Conservation (phyloP, 139 green algal species). For the Nannochloris sp. region DNA sequence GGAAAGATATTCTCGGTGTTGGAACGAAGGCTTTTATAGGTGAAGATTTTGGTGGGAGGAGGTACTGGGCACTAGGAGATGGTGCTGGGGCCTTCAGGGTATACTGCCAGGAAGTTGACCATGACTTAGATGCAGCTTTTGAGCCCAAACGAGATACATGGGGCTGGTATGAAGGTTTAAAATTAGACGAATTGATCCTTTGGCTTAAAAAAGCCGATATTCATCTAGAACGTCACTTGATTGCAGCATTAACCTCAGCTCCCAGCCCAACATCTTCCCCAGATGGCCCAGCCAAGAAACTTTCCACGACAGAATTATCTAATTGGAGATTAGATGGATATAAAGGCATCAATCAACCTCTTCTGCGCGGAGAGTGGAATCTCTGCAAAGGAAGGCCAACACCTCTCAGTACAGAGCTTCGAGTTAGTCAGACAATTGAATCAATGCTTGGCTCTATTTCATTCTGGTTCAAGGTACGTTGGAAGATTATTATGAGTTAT, state of each 20-base stretch:
- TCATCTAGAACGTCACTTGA: slow-evolving; percentile 36
- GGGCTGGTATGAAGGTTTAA: slow-evolving; percentile 44
- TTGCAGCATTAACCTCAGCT: slow-evolving; percentile 37
- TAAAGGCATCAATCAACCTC: slow-evolving; percentile 36
- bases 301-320: slow-evolving; percentile 23
- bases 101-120: slow-evolving; percentile 50
- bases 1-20: slow-evolving; percentile 24
- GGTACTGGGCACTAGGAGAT: slow-evolving; percentile 75
- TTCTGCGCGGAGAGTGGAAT: slow-evolving; percentile 55
- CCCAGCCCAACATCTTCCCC: slow-evolving; percentile 27
- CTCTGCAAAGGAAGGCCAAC: slow-evolving; percentile 6
- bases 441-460: slow-evolving; percentile 40
- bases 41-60: slow-evolving; percentile 41
- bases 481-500: too few relatives aligned
- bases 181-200: slow-evolving; percentile 23
- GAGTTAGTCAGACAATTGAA: slow-evolving; percentile 35
- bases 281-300: neutral
- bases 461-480: slow-evolving; percentile 44
- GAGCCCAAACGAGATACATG: slow-evolving; percentile 1
- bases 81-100: slow-evolving; percentile 51
- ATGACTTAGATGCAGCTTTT: neutral
- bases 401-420: slow-evolving; percentile 20
- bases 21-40: slow-evolving; percentile 60
- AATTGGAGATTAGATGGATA: slow-evolving; percentile 49
- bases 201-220: slow-evolving; percentile 27